Conservation (phyloP, 768 basidiomycete genomes). For the Lactarius trivialis region DNA sequence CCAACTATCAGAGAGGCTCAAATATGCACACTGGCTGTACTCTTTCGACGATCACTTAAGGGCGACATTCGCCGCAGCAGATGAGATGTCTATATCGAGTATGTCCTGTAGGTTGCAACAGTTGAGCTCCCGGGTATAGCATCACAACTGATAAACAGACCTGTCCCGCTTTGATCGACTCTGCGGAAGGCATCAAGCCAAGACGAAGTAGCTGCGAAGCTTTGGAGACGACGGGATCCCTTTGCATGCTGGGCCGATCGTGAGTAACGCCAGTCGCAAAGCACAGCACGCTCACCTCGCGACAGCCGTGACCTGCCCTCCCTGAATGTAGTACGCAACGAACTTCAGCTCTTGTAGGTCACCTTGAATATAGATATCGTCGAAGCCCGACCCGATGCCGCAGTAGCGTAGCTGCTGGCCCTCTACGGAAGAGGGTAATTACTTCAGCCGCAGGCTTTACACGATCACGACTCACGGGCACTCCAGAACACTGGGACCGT, state of each 20-base stretch:
- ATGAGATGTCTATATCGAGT: constrained; percentile 30
- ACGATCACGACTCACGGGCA: constrained; percentile 47
- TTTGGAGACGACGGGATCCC: constrained; percentile 73
- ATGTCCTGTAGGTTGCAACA: constrained; percentile 24
- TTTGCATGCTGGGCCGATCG: constrained; percentile 53
- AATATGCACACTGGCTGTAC: too few relatives aligned
- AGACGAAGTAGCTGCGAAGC: constrained; percentile 72
- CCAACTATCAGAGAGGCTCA: too few relatives aligned
- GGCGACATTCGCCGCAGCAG: constrained; percentile 21
- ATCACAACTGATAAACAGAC: constrained; percentile 31
- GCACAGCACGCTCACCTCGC: constrained; percentile 40
- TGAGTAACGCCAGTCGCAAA: neutral
- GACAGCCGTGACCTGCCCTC: constrained; percentile 58
- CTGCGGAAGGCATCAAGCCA: constrained; percentile 71
- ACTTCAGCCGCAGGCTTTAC: neutral
- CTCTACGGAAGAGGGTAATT: constrained; percentile 37
- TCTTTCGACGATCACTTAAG: neutral
- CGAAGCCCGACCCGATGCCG: constrained; percentile 62
- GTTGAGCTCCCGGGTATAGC: neutral
- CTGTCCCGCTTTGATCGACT: constrained; percentile 70
- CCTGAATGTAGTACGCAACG: constrained; percentile 70
- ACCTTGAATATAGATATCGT: constrained; percentile 75
- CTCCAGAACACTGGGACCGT: constrained; percentile 91
- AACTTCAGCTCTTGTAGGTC: constrained; percentile 78
- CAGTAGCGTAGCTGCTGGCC: constrained; percentile 84